Evolutionary conservation across 352 stramenopile species (phyloP), one percentile per base, ranked within the genome.

Genomic region (Globisporangium echinulatum): DNA sequence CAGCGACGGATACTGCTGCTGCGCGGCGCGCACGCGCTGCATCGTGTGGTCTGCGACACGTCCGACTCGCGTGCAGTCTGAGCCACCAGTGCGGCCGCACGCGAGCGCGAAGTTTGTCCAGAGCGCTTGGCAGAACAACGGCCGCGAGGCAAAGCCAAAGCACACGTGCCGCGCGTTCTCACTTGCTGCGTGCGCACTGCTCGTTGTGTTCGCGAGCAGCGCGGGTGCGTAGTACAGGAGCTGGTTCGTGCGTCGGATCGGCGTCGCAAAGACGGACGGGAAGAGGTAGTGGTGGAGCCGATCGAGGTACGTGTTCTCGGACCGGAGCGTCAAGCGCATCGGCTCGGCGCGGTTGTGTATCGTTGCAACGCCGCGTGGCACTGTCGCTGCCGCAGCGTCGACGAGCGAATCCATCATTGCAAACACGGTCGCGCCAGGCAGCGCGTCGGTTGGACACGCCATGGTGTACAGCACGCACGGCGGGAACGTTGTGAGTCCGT

Each of bases 241-340:
- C 36, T 83, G 69, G 25, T 67, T 77, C 0, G 67, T 77, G 13
- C 71, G 67, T 63, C 63, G 73, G 33, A 69, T 68, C 14, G 44
- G 58, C 13, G 54, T 69, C 9, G 49, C 52, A 49, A 81, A 83
- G 44, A 76, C 57, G 5, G 51, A 55, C 6, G 74, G 70, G 7
- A 77, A 36, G 37, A 75, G 42, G 37, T 72, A 77, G 17, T 83
- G 64, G 60, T 83, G 69, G 7, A 83, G 38, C 2, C 72, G 71
- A 37, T 83, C 70, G n/a, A 72, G 49, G n/a, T 62, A 83, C 47
- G 64, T 49, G 39, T 38, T 71, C 56, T 66, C 59, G 1, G 51
- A 56, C 7, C 57, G 61, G 3, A 70, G 15, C 5, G 46, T 14
- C n/a, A 53, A 39, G 11, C 37, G 37, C 19, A 53, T 25, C 19